Percentiles rank a stretch among this genome's conserved stretches.
Evolutionary conservation across 495 filamentous ascomycete genomes (phyloP).

Genomic region (Filosporella fistucella): DNA sequence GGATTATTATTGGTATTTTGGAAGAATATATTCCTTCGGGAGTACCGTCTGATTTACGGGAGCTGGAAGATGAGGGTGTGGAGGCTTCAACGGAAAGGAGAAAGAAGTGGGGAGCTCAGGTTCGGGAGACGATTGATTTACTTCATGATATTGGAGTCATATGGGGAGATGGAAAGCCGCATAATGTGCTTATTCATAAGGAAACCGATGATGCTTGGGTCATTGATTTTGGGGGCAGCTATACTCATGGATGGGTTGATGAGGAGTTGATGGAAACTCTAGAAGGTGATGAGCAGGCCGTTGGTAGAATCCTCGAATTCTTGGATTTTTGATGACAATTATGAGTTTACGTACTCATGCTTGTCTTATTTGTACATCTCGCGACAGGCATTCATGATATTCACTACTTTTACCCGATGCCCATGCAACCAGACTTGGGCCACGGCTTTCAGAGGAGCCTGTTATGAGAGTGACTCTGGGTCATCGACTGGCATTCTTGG

Average conservation of each 20-base stretch:
- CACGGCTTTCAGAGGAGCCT: too few relatives aligned
- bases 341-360: too few relatives aligned
- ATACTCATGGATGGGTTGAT: conserved; percentile 27
- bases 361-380: too few relatives aligned
- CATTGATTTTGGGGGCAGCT: conserved; percentile 30
- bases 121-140: conserved; percentile 20
- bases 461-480: too few relatives aligned
- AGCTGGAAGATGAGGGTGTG: conserved; percentile 9
- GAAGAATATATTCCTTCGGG: conserved; percentile 13
- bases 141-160: conserved; percentile 27
- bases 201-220: conserved; percentile 24
- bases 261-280: conserved; percentile 19
- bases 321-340: conserved; percentile 20
- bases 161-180: conserved; percentile 31
- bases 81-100: conserved; percentile 7
- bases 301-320: conserved; percentile 20
- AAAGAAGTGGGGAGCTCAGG: conserved; percentile 25
- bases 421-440: too few relatives aligned
- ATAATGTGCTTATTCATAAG: conserved; percentile 27
- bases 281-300: conserved; percentile 21
- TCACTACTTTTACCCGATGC: too few relatives aligned
- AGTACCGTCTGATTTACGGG: neutral
- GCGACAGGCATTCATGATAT: too few relatives aligned
- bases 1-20: conserved; percentile 11
- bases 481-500: too few relatives aligned